Percentiles rank a stretch among this genome's conserved stretches.
Conservation (phyloP, 2,329 filamentous ascomycete species). For the Chaetomium sp. region DNA sequence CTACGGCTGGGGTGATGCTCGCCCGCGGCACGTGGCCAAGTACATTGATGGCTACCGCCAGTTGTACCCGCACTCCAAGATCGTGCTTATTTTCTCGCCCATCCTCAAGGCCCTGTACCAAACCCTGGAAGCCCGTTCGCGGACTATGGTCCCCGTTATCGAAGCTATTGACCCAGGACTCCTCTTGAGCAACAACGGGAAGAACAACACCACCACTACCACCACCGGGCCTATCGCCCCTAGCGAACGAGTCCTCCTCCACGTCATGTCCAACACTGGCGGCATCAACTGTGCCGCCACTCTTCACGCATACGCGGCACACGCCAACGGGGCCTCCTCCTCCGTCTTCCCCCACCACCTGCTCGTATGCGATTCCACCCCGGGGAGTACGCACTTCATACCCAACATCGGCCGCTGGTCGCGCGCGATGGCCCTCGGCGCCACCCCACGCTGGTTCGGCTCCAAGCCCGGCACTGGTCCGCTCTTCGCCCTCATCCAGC, state of each 20-base stretch:
- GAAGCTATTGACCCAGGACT: constrained; percentile 30
- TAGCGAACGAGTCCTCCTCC: constrained; percentile 37
- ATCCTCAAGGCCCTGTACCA: constrained; percentile 42
- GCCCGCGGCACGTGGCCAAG: constrained; percentile 48
- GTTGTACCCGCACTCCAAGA: constrained; percentile 44
- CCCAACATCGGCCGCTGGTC: constrained; percentile 45
- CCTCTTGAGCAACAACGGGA: neutral
- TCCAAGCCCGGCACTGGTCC: constrained; percentile 22
- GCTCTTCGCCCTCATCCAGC: constrained; percentile 43
- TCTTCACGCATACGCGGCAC: constrained; percentile 39
- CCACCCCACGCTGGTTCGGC: constrained; percentile 37
- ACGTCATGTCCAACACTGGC: constrained; percentile 54
- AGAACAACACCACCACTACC: constrained; percentile 18
- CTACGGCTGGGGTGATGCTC: constrained; percentile 53
- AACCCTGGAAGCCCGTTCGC: constrained; percentile 36
- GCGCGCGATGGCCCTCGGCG: constrained; percentile 46
- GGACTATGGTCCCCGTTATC: constrained; percentile 41
- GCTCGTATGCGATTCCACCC: constrained; percentile 47
- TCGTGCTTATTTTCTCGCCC: constrained; percentile 45
- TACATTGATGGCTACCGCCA: constrained; percentile 46
- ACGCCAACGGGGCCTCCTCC: constrained; percentile 24
- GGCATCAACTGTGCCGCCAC: constrained; percentile 46
- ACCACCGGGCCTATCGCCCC: neutral
- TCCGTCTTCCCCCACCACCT: constrained; percentile 41
- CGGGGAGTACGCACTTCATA: constrained; percentile 39